Base-by-base conservation (phyloP, 2,329 filamentous ascomycete species). In the Xylariales sp. region DNA sequence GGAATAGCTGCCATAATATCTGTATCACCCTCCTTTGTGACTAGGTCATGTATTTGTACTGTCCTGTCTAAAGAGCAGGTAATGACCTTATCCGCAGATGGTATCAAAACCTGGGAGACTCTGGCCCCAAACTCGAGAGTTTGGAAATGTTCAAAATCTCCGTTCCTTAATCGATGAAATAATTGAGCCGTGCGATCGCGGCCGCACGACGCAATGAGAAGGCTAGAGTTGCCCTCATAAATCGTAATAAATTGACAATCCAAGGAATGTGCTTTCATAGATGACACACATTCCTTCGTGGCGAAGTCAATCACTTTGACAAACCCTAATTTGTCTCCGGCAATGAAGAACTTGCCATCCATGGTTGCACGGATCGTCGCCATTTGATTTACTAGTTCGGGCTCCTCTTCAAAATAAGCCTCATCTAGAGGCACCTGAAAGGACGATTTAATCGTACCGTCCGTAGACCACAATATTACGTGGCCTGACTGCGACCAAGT, bases 171-270 rank as follows among this genome's bases (percentile, higher is more conserved):
- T 32, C 85, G 83, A 68, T 88, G 85, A 77, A 97, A 98, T n/a
- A 99, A 82, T 78, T 99, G 96, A 0, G 95, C 88, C n/a, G 92
- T 97, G 58, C 96, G 90, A 80, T 99, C 96, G 71, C 96, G 87
- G 43, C 93, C 93, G 76, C 91, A 94, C 10, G 91, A 94, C 18
- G 93, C 95, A 73, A 98, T 84, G 53, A 97, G 83, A 43, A 89
- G 86, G 54, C 82, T 84, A 0, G 86, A 83, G 0, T 86, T 83
- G 52, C 85, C 84, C 72, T 93, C 88, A 74, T 89, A 89, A 4
- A 97, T 84, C 23, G 90, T 88, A 72, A 98, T 91, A 73, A 91
- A 92, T 46, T 93, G 93, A 69, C 97, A 92, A 75, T 97, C 93
- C 7, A 90, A 90, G 5, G 91, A 88, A 77, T 99, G 96, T 34